phyloP scores from a whole-genome alignment of 2,329 filamentous ascomycete genomes.

The Teratosphaeria nubilosa region DNA sequence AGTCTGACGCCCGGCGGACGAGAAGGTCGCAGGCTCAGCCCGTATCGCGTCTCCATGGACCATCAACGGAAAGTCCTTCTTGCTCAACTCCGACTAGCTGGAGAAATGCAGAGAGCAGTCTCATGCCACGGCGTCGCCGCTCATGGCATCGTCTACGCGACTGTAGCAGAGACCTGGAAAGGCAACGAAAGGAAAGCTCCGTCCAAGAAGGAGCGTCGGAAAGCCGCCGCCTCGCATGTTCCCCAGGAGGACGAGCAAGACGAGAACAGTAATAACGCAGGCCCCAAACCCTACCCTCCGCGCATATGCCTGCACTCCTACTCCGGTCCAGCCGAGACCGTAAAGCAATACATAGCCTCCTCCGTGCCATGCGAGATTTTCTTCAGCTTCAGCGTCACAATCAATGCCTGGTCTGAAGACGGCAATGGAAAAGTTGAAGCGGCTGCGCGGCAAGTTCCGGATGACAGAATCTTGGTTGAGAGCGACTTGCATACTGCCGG shows the following conservation, averaged over 20 bases:
- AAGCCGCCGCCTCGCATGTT: slow-evolving; percentile 5
- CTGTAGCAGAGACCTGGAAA: slow-evolving; percentile 56
- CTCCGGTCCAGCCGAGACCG: slow-evolving; percentile 62
- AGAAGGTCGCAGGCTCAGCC: slow-evolving; percentile 58
- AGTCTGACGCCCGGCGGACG: slow-evolving; percentile 57
- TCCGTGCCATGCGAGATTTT: slow-evolving; percentile 67
- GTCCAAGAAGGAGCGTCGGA: slow-evolving; percentile 47
- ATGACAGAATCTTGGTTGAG: slow-evolving; percentile 71
- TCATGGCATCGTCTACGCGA: slow-evolving; percentile 59
- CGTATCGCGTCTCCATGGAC: slow-evolving; percentile 54
- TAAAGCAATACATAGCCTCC: slow-evolving; percentile 68
- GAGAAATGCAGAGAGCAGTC: slow-evolving; percentile 53
- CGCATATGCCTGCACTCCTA: slow-evolving; percentile 91
- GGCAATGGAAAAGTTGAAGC: slow-evolving; percentile 48
- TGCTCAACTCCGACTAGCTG: slow-evolving; percentile 62
- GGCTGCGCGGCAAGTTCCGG: slow-evolving; percentile 61
- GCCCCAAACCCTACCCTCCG: slow-evolving; percentile 62
- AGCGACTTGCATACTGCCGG: slow-evolving; percentile 85
- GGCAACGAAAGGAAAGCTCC: slow-evolving; percentile 55
- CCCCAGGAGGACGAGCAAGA: slow-evolving; percentile 8
- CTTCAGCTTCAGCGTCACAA: slow-evolving; percentile 76
- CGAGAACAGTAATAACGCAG: not conserved
- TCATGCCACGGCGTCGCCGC: slow-evolving; percentile 68
- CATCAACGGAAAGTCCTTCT: slow-evolving; percentile 60
- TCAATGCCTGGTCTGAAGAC: slow-evolving; percentile 52